Conservation (phyloP, 208 protist species). For the Herpetomonas tarakana region DNA sequence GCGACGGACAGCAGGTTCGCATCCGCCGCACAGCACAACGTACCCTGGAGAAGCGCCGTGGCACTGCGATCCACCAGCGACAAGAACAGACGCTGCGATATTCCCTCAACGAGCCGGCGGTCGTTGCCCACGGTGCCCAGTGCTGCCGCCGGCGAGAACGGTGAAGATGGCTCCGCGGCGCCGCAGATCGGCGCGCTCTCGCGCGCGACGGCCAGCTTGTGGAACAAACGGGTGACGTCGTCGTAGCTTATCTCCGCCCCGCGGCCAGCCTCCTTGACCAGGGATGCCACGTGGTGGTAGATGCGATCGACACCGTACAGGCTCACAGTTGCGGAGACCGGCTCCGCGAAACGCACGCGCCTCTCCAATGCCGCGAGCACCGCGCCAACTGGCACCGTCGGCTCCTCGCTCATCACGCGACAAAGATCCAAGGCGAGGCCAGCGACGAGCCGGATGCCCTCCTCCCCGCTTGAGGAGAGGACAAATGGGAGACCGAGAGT, state of each 20-base stretch:
- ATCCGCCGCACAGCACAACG: conserved; percentile 23
- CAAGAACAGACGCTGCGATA: background rate
- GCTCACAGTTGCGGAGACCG: background rate
- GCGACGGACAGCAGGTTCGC: conserved; percentile 55
- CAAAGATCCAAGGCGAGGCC: conserved; percentile 21
- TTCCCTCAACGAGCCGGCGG: background rate
- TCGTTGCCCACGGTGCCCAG: background rate
- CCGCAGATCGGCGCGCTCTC: background rate
- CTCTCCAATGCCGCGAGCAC: background rate
- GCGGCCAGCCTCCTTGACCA: background rate
- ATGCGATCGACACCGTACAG: background rate
- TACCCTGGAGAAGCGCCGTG: conserved; percentile 26
- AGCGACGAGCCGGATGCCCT: conserved; percentile 17
- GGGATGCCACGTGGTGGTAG: background rate
- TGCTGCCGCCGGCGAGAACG: background rate
- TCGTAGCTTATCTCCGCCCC: background rate
- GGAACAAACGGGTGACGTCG: conserved; percentile 1
- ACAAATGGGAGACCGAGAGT: conserved; percentile 20
- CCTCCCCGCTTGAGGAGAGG: conserved; percentile 18
- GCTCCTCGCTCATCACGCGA: background rate
- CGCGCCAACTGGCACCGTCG: background rate
- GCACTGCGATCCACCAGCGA: conserved; percentile 12
- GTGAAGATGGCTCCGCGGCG: background rate
- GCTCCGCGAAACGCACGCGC: background rate
- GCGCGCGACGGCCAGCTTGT: conserved; percentile 2